Conservation (phyloP, 805 yeast genomes). For the Yarrowia sp. region DNA sequence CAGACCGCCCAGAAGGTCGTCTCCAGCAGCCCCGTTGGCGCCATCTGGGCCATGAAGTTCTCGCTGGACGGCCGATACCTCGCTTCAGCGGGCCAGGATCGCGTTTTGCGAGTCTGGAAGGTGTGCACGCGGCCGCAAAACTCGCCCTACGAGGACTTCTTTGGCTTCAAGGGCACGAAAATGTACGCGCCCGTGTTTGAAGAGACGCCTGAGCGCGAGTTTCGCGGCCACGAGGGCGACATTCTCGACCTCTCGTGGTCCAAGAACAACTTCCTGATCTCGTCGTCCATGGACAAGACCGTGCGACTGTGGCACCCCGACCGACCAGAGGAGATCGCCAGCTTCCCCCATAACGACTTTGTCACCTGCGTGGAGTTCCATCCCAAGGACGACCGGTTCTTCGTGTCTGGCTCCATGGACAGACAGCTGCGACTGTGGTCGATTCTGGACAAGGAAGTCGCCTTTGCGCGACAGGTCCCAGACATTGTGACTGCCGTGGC, state of each 20-base stretch:
- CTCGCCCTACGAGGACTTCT: neutral
- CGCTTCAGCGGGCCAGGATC: slow-evolving; percentile 82
- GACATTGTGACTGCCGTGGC: slow-evolving; percentile 72
- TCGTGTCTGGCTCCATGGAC: slow-evolving; percentile 78
- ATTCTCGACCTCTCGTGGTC: slow-evolving; percentile 85
- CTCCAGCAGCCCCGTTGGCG: slow-evolving; percentile 36
- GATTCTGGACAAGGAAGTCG: slow-evolving; percentile 66
- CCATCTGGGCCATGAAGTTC: slow-evolving; percentile 74
- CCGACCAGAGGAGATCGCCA: slow-evolving; percentile 56
- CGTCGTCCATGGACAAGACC: slow-evolving; percentile 83
- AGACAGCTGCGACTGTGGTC: slow-evolving; percentile 79
- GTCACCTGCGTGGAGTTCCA: slow-evolving; percentile 80
- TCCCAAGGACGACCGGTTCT: slow-evolving; percentile 83
- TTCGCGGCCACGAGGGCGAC: slow-evolving; percentile 66
- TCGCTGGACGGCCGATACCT: slow-evolving; percentile 76
- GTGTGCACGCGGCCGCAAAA: slow-evolving; percentile 41
- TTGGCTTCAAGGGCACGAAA: slow-evolving; percentile 12
- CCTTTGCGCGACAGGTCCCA: slow-evolving; percentile 58
- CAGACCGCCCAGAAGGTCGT: neutral
- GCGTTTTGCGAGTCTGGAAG: slow-evolving; percentile 69
- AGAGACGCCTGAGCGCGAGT: slow-evolving; percentile 57
- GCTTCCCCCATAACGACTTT: slow-evolving; percentile 73
- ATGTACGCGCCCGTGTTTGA: slow-evolving; percentile 77
- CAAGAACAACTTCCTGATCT: slow-evolving; percentile 71
- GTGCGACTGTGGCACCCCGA: slow-evolving; percentile 84